Conservation (phyloP, 331 rosid species). For the Malus hybrid region DNA sequence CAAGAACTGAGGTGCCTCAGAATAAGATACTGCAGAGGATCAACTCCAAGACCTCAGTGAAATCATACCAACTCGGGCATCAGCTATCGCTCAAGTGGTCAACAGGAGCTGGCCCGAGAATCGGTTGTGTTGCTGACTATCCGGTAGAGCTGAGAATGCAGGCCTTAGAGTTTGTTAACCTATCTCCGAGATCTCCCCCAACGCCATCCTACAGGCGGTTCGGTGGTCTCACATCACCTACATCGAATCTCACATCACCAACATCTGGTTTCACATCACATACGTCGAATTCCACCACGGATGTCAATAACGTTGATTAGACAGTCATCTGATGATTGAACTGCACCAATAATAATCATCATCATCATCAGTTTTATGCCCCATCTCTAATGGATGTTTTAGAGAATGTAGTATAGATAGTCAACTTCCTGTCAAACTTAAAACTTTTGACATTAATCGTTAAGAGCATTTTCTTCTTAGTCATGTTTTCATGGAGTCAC, state of each 20-base stretch:
- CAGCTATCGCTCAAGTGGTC: conserved; percentile 72
- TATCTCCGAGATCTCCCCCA: conserved; percentile 55
- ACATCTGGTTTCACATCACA: conserved; percentile 34
- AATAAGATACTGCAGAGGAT: conserved; percentile 65
- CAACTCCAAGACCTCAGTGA: conserved; percentile 70
- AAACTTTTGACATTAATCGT: conserved; percentile 4
- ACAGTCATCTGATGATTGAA: conserved; percentile 13
- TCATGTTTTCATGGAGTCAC: neutral
- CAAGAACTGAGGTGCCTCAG: conserved; percentile 68
- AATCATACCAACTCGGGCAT: conserved; percentile 80
- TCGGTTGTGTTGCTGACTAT: conserved; percentile 92
- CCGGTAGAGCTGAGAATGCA: conserved; percentile 71
- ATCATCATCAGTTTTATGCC: conserved; percentile 7
- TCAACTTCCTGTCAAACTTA: conserved; percentile 19
- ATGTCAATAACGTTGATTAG: conserved; percentile 9
- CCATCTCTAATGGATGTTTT: conserved; percentile 15
- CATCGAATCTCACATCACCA: neutral
- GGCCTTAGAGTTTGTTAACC: conserved; percentile 76
- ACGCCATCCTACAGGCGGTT: conserved; percentile 37
- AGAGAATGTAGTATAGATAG: neutral
- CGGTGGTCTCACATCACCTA: conserved; percentile 36
- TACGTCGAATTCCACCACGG: conserved; percentile 6
- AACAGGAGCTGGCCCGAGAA: conserved; percentile 94
- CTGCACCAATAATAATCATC: neutral
- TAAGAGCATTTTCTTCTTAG: neutral